Base-by-base conservation (phyloP, 345 rosid genomes). In the Brassica juncea region DNA sequence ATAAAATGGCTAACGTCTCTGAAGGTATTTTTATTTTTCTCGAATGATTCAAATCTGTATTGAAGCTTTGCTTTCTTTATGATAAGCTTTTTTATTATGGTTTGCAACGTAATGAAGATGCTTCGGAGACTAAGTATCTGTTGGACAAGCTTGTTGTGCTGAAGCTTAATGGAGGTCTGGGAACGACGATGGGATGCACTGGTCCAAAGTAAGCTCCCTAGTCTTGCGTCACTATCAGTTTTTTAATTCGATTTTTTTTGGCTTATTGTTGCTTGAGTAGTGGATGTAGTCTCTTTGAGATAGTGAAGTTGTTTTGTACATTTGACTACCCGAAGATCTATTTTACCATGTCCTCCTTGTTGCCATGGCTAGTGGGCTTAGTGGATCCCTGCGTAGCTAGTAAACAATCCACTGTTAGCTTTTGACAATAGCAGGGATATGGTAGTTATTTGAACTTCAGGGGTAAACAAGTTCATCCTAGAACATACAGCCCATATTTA, bases 181-280 rank as follows among this genome's bases (percentile, higher is more conserved):
- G 98, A 31, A 94, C 97, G n/a, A 94, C 97, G 7, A 92, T 94
- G 98, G 98, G 97, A 44, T 94, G 98, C 77, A 94, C 98, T 23
- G 98, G 98, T 79, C 98, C 98, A 23, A 92, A 92, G 98, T 94
- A 88, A 80, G 88, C 55, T 0, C 21, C 63, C 74, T 75, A 34
- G 9, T 77, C 34, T 61, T 14, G 35, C 70, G 63, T 68, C 68
- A 57, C 62, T 62, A 27, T 42, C 68, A 6, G 21, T 76, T 8
- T 7, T 39, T 42, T 19, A 44, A 10, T 12, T 27, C 30, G 0
- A 1, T 10, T 6, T 35, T 6, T 35, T 67, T 75, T 2, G 4
- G 73, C 1, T 61, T 52, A 0, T 44, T 4, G 4, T 49, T 62
- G 2, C 35, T 68, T 39, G 6, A 12, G 8, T 8, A 21, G 39